These are phyloP conservation scores for Polygonum aviculare DNA, from an alignment of 148 eudicot genomes.

Conservation along the genomic window DNA sequence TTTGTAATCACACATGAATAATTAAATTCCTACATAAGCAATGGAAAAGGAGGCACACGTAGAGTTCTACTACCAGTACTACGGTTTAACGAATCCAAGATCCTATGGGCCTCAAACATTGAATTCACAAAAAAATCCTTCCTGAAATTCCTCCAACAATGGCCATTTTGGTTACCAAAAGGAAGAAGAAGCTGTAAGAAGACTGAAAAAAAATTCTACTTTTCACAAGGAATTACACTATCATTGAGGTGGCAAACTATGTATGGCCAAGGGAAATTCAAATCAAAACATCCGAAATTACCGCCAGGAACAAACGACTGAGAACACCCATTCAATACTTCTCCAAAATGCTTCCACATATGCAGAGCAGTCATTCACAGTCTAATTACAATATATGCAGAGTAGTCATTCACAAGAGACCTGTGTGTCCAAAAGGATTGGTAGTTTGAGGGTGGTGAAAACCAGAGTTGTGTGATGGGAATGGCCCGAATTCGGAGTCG, in stretches of 20 bases:
- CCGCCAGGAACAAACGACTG: background rate
- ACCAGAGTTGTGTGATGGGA: constrained; percentile 14
- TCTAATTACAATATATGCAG: constrained; percentile 1
- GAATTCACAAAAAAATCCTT: too few relatives aligned
- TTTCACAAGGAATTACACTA: background rate
- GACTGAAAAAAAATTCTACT: background rate
- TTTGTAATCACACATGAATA: too few relatives aligned
- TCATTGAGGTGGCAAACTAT: background rate
- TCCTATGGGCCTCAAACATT: too few relatives aligned
- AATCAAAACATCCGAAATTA: background rate
- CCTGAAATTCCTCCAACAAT: too few relatives aligned
- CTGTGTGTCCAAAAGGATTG: constrained; percentile 38
- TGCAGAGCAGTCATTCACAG: background rate
- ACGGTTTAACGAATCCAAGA: too few relatives aligned
- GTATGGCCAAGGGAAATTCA: background rate
- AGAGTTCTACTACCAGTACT: too few relatives aligned
- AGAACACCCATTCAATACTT: background rate
- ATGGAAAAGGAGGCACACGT: too few relatives aligned
- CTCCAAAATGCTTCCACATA: constrained; percentile 1
- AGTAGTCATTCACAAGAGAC: constrained; percentile 18
- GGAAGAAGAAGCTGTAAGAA: background rate
- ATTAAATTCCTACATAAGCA: too few relatives aligned
- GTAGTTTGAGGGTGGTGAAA: constrained; percentile 25
- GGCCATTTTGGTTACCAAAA: background rate
- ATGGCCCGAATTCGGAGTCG: constrained; percentile 27